These are phyloP conservation scores for Friedmanniomyces endolithicus DNA, from an alignment of 495 filamentous ascomycete species.

Conservation along the genomic window DNA sequence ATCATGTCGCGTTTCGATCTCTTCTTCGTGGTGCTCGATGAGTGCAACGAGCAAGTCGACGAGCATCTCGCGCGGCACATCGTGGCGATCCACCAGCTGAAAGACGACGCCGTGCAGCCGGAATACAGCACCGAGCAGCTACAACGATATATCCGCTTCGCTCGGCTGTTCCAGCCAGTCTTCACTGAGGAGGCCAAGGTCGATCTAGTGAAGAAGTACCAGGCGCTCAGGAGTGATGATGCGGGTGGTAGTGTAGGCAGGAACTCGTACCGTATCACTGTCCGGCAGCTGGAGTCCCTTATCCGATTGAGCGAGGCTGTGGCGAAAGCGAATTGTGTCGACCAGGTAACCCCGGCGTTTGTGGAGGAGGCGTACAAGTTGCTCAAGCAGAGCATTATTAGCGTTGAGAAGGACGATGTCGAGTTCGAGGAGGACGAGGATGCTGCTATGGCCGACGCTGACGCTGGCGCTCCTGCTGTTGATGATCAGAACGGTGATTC, in stretches of 20 bases:
- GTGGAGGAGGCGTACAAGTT: constrained; percentile 86
- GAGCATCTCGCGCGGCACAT: constrained; percentile 88
- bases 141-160: constrained; percentile 95
- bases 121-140: constrained; percentile 95
- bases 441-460: constrained; percentile 29
- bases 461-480: constrained; percentile 41
- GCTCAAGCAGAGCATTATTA: constrained; percentile 86
- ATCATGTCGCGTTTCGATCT: constrained; percentile 99
- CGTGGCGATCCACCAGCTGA: constrained; percentile 81
- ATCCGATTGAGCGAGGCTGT: constrained; percentile 92
- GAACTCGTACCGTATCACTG: constrained; percentile 93
- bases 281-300: constrained; percentile 87
- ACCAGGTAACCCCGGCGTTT: constrained; percentile 72
- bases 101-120: constrained; percentile 78
- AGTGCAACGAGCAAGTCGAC: constrained; percentile 86
- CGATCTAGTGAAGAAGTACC: constrained; percentile 83
- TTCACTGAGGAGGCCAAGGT: constrained; percentile 80
- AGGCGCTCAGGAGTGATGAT: constrained; percentile 87
- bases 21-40: constrained; percentile 96
- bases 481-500: constrained; percentile 47
- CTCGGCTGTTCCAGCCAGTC: constrained; percentile 83
- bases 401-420: constrained; percentile 94
- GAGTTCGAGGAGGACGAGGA: constrained; percentile 79
- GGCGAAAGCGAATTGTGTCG: constrained; percentile 91
- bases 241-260: constrained; percentile 85